Evolutionary conservation across 2,329 filamentous ascomycete species (phyloP).

Genomic region (Davidsoniella neocaledoniae): DNA sequence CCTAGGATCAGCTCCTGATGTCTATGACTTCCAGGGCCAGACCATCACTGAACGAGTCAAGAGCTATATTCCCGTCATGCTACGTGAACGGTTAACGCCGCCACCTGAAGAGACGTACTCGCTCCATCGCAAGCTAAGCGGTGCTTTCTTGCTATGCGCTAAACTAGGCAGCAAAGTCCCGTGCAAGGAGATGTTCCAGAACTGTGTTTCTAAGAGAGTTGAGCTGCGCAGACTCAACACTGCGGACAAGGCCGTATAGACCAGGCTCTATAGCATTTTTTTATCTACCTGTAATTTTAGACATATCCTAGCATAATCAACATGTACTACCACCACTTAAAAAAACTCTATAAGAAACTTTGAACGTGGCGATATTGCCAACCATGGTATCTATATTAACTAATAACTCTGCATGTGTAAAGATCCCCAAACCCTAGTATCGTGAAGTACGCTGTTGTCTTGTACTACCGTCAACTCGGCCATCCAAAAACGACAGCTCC

Average conservation of each 20-base stretch:
- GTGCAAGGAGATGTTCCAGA: conserved; percentile 64
- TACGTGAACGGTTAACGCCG: conserved; percentile 71
- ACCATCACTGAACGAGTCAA: conserved; percentile 93
- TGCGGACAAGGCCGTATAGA: neutral
- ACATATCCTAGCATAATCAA: too few species aligned
- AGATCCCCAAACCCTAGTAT: too few species aligned
- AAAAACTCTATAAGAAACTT: neutral
- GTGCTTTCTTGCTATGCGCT: conserved; percentile 85
- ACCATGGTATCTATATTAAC: too few species aligned
- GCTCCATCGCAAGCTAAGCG: conserved; percentile 84
- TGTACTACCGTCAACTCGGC: conserved; percentile 15
- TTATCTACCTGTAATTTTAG: neutral
- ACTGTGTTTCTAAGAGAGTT: conserved; percentile 15
- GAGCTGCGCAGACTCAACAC: neutral
- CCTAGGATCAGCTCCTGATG: conserved; percentile 51
- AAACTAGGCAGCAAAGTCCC: conserved; percentile 65
- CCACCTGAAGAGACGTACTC: conserved; percentile 97
- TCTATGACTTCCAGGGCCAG: conserved; percentile 87
- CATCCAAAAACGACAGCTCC: conserved; percentile 33
- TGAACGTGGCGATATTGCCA: too few species aligned
- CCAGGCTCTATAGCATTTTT: neutral
- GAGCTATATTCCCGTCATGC: conserved; percentile 78
- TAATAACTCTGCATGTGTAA: too few species aligned
- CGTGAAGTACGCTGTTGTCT: neutral
- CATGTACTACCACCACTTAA: neutral